Evolutionary conservation across 306 rosid species (phyloP), one percentile per base, ranked within the genome.

Genomic region (Vicia faba): DNA sequence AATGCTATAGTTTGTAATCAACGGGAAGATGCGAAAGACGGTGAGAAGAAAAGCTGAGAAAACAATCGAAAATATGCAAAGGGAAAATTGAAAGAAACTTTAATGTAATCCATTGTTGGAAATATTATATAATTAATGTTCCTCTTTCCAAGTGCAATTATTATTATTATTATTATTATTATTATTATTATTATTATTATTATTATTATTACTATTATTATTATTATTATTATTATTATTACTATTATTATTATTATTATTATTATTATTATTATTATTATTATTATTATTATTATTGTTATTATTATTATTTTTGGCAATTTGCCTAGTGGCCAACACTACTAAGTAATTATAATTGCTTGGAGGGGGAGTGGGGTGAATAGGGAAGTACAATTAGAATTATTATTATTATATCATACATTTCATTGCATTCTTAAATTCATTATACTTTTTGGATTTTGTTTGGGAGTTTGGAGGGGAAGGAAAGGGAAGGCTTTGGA

Each of bases 1-100:
- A 56, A 61, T 61, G 28, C 40, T 59, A 35, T 9, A 61, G 23
- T 61, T 19, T 19, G 15, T 38, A 61, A 11, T 18, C 66, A 61
- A 40, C 19, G 29, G 18, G 33, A 38, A 61, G 38, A 11, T 11
- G 31, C 7, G 31, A 61, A 14, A 59, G 15, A 14, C 6, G 63
- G 43, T 14, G 25, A 58, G 15, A 25, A 9, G 8, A 20, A 5
- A 23, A 51, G 13, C 11, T 19, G n/a, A 19, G n/a, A 4, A 55
- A 57, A 31, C 3, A 3, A 29, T n/a, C 0, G 41, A 57, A 29
- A n/a, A 57, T 29, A 57, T 3, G 20, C 23, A 57, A 11, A 57
- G 62, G 7, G 39, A 57, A 29, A 57, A 29, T 29, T 28, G 62
- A n/a, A 19, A 29, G 40, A n/a, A 25, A 57, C 39, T 57, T 57